Conservation (phyloP, 805 yeast genomes). For the Saturnispora zaruensis region DNA sequence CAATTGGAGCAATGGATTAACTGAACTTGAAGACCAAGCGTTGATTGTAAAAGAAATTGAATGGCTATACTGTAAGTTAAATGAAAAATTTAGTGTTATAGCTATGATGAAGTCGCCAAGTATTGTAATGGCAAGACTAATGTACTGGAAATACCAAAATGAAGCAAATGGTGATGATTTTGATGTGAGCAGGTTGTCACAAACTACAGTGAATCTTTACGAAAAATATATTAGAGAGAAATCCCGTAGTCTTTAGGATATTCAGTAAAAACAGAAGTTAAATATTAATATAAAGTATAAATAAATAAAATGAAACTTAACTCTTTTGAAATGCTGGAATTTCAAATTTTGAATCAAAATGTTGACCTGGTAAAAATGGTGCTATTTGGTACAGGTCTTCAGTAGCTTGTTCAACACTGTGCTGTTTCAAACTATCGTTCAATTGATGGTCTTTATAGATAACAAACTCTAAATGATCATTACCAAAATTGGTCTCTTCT, state of each 20-base stretch:
- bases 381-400: slow-evolving; percentile 47
- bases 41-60: not conserved
- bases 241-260: not conserved
- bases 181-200: not conserved
- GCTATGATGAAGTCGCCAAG: not conserved
- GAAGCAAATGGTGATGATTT: not conserved
- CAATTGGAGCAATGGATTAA: not conserved
- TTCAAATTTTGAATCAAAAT: slow-evolving; percentile 52
- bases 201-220: not conserved
- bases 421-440: slow-evolving; percentile 20
- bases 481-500: slow-evolving; percentile 23
- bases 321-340: slow-evolving; percentile 59
- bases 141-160: not conserved
- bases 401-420: slow-evolving; percentile 34
- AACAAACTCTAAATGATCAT: slow-evolving; percentile 50
- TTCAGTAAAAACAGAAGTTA: not conserved
- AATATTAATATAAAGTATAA: not conserved
- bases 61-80: not conserved
- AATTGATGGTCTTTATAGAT: slow-evolving; percentile 43
- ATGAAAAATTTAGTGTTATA: not conserved
- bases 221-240: not conserved
- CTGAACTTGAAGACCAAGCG: not conserved
- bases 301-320: slow-evolving; percentile 8
- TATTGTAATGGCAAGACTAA: not conserved
- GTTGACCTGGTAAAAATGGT: slow-evolving; percentile 81